Percentiles rank a stretch among this genome's conserved stretches.
Conservation (phyloP, 2,329 filamentous ascomycete species). For the Albophoma yamanashiensis region DNA sequence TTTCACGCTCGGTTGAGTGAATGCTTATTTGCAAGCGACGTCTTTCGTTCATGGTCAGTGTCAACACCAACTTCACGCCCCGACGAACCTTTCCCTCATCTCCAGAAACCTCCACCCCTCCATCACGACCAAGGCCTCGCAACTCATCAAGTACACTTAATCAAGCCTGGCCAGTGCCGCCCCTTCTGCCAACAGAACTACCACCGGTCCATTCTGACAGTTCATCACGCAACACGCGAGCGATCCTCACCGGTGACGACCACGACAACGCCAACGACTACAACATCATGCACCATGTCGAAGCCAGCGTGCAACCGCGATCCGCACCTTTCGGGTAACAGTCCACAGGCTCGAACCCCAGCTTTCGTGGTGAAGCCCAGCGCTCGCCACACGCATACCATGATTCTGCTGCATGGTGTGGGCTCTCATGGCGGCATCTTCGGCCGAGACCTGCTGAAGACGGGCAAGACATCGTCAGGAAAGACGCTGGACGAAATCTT, state of each 20-base stretch:
- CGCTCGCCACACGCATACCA: conserved; percentile 12
- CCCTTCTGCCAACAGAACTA: neutral
- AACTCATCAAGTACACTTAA: neutral
- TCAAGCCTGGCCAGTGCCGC: neutral
- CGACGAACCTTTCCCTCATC: too few species aligned
- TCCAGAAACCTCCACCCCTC: neutral
- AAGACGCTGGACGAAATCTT: conserved; percentile 19
- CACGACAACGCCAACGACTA: neutral
- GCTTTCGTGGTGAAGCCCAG: conserved; percentile 11
- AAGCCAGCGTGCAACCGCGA: neutral
- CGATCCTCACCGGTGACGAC: neutral
- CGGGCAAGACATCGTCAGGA: conserved; percentile 9
- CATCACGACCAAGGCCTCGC: neutral
- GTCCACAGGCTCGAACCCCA: neutral
- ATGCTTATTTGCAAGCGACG: neutral
- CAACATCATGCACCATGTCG: neutral
- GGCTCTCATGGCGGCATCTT: conserved; percentile 21
- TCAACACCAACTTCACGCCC: neutral
- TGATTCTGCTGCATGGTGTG: conserved; percentile 20
- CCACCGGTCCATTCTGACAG: neutral
- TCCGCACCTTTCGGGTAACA: neutral
- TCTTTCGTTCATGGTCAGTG: neutral
- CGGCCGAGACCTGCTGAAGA: conserved; percentile 19
- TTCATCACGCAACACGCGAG: neutral
- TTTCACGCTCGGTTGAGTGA: neutral